Conservation (phyloP, 352 stramenopile species). For the Labyrinthula sp. region DNA sequence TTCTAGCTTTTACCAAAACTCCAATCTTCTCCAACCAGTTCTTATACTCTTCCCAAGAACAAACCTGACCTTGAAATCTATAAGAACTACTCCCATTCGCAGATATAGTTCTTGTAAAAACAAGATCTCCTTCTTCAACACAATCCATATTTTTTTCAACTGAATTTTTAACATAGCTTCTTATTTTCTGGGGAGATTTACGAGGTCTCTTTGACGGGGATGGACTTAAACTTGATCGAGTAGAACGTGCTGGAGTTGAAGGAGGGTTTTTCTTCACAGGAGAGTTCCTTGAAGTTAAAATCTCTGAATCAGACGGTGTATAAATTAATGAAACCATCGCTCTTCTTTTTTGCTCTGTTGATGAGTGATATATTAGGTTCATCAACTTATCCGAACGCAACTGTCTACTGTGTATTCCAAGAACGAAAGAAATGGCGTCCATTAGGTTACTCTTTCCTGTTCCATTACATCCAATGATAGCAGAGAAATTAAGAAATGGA, state of each 20-base stretch:
- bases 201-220: too few relatives aligned
- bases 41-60: constrained; percentile 73
- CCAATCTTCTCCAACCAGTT: constrained; percentile 72
- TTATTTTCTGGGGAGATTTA: background rate
- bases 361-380: constrained; percentile 74
- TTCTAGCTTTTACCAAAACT: constrained; percentile 91
- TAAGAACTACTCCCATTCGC: constrained; percentile 57
- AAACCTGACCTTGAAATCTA: constrained; percentile 41
- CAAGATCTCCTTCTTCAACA: constrained; percentile 43
- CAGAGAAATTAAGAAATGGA: constrained; percentile 90
- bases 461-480: constrained; percentile 89
- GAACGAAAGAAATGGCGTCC: constrained; percentile 90
- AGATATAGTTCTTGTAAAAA: constrained; percentile 76
- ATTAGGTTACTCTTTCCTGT: constrained; percentile 66
- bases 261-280: constrained; percentile 28
- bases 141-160: too few relatives aligned
- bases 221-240: too few relatives aligned
- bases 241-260: constrained; percentile 22
- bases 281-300: too few relatives aligned
- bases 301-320: constrained; percentile 47
- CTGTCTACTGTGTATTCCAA: constrained; percentile 82
- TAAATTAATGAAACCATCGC: constrained; percentile 84
- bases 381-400: constrained; percentile 80
- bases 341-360: constrained; percentile 35
- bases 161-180: constrained; percentile 26